Base-by-base conservation (phyloP, 2,329 filamentous ascomycete genomes). In the Delphinella strobiligena region DNA sequence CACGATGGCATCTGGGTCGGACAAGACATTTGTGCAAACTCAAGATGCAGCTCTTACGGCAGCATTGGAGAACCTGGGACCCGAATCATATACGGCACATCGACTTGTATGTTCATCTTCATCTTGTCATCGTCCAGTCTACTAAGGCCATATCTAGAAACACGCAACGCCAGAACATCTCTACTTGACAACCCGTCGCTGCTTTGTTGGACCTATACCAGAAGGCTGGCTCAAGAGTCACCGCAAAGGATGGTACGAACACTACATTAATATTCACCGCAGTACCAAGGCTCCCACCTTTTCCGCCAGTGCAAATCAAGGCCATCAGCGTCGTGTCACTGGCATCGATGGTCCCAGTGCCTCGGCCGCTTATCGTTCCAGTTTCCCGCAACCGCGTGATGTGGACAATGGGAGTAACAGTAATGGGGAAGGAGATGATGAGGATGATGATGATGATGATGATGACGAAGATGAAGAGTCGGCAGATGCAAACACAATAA, bases 131-230 rank as follows among this genome's bases (percentile, higher is more conserved):
- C 15, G 12, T 9, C 31, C 9, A 10, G 9, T 18, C 36, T 38
- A 22, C 38, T 51, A 30, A 49, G 54, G 44, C 53, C 51, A 5
- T 49, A 52, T 37, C 47, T 52, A 69, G 72, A 68, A 73, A 61
- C 72, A 80, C 65, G 71, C 74, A 36, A 74, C 71, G 32, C 66
- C 74, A 17, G 67, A 73, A 43, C 76, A 80, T 51, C 58, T 80
- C 31, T 68, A 79, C 56, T 60, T 75, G 48, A 80, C 76, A 5
- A 73, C 67, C 37, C 66, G 71, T 40, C 71, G 76, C 40, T 72
- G 71, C 58, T 80, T 80, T 58, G 75, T 80, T 43, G 76, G 76
- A 1, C 76, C 76, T 27, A 74, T 80, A 27, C 76, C 76, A 33
- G 71, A 75, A 49, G 74, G 72, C 41, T 80, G 76, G 76, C 63